Evolutionary conservation across 2,329 filamentous ascomycete species (phyloP).

Genomic region (Talaromyces sp.): DNA sequence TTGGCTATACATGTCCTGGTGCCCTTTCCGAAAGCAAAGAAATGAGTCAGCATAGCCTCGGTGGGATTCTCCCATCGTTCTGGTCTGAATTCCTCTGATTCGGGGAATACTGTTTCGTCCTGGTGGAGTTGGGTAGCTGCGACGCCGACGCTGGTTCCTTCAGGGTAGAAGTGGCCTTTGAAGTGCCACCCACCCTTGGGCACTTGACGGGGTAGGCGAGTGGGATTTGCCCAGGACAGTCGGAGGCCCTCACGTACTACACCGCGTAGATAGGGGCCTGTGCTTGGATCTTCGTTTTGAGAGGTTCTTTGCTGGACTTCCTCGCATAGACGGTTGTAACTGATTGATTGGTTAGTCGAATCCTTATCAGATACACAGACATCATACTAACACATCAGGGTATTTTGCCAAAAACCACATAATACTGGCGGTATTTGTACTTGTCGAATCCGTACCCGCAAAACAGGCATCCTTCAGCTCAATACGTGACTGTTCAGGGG

Average conservation of each 20-base stretch:
- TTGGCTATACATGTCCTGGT: conserved; percentile 50
- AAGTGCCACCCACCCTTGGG: conserved; percentile 40
- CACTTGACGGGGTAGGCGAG: conserved; percentile 49
- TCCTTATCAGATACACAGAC: background rate
- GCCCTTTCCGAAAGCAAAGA: conserved; percentile 51
- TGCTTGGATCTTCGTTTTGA: conserved; percentile 27
- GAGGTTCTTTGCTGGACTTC: conserved; percentile 31
- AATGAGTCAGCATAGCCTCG: conserved; percentile 42
- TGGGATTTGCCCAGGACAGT: conserved; percentile 52
- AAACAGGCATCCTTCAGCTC: conserved; percentile 56
- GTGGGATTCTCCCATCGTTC: conserved; percentile 47
- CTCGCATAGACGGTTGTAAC: conserved; percentile 33
- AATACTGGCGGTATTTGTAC: conserved; percentile 51
- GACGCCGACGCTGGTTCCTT: conserved; percentile 46
- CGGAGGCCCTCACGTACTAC: conserved; percentile 52
- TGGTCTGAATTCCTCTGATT: conserved; percentile 45
- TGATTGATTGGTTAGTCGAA: conserved; percentile 15
- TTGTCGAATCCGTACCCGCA: conserved; percentile 54
- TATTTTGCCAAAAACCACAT: conserved; percentile 45
- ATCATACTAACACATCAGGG: conserved; percentile 28
- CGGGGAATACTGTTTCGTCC: conserved; percentile 42
- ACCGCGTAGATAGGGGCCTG: conserved; percentile 45
- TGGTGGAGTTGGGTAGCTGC: conserved; percentile 48
- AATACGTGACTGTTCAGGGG: conserved; percentile 44
- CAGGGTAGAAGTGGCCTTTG: conserved; percentile 39